Percentiles rank a stretch among this genome's conserved stretches.
Conservation (phyloP, 352 stramenopile species). For the Thraustochytrium striatum region DNA sequence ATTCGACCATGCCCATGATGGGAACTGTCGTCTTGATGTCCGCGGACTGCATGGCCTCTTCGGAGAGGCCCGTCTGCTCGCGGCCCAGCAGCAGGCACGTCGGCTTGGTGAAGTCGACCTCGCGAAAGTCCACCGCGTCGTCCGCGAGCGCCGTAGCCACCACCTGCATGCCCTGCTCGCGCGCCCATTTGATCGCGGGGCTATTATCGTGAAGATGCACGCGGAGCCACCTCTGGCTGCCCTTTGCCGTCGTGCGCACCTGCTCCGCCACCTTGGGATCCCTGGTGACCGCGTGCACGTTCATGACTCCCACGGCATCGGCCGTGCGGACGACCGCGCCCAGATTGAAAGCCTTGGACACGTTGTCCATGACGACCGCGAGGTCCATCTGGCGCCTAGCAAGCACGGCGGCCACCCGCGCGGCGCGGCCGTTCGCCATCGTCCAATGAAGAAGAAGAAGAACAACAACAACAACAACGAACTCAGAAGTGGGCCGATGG, state of each 20-base stretch:
- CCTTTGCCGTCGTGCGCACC: slow-evolving; percentile 18
- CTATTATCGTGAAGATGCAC: neutral
- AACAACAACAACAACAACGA: too few relatives aligned
- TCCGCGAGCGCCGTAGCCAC: neutral
- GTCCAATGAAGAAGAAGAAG: too few relatives aligned
- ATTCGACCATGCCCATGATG: slow-evolving; percentile 36
- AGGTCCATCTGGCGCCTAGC: neutral
- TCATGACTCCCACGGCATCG: slow-evolving; percentile 6
- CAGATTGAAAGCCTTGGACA: slow-evolving; percentile 21
- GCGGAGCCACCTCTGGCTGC: neutral
- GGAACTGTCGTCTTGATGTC: slow-evolving; percentile 16
- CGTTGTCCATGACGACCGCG: slow-evolving; percentile 24
- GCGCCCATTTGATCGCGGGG: neutral
- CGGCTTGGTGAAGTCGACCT: slow-evolving; percentile 28
- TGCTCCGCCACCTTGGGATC: neutral
- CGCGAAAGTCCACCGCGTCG: slow-evolving; percentile 22
- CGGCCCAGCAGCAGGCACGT: slow-evolving; percentile 22
- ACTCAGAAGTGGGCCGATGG: too few relatives aligned
- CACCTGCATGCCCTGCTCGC: slow-evolving; percentile 10
- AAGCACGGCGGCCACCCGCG: neutral
- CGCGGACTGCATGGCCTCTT: neutral
- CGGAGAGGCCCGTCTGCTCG: neutral
- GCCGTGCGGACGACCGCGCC: slow-evolving; percentile 12
- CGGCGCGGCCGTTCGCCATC: neutral
- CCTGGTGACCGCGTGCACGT: neutral